Evolutionary conservation across 2,329 filamentous ascomycete genomes (phyloP).

Genomic region (Chaetomiaceae sp.): DNA sequence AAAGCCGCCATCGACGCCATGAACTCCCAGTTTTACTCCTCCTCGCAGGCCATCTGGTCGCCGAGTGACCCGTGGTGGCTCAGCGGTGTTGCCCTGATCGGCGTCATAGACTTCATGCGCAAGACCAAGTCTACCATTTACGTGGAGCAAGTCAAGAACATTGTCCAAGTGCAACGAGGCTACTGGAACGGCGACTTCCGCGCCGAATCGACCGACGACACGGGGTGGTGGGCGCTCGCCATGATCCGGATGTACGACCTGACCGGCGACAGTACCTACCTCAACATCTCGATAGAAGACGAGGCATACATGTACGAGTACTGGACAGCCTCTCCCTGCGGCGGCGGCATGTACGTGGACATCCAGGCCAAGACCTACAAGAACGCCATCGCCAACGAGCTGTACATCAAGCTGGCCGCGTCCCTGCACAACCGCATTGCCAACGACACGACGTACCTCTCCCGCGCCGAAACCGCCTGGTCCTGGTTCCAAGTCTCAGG

Average conservation of each 20-base stretch:
- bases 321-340: conserved; percentile 44
- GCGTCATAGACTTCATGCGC: conserved; percentile 36
- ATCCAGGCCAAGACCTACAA: conserved; percentile 47
- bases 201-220: conserved; percentile 48
- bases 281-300: conserved; percentile 48
- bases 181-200: conserved; percentile 39
- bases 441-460: conserved; percentile 36
- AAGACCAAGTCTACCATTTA: conserved; percentile 31
- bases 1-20: conserved; percentile 33
- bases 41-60: conserved; percentile 34
- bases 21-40: conserved; percentile 34
- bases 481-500: conserved; percentile 48
- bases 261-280: conserved; percentile 48
- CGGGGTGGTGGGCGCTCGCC: conserved; percentile 61
- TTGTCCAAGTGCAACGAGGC: conserved; percentile 33
- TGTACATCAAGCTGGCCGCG: conserved; percentile 51
- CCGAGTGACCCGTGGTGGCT: conserved; percentile 37
- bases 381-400: conserved; percentile 55
- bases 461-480: conserved; percentile 49
- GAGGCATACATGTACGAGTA: conserved; percentile 54
- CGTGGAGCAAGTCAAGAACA: conserved; percentile 29
- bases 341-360: conserved; percentile 55
- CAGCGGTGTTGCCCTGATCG: conserved; percentile 35
- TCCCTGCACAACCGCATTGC: conserved; percentile 48
- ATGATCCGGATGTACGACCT: conserved; percentile 55